Conservation (phyloP, 164 flowering plant species). For the Aristolochia fimbriata region DNA sequence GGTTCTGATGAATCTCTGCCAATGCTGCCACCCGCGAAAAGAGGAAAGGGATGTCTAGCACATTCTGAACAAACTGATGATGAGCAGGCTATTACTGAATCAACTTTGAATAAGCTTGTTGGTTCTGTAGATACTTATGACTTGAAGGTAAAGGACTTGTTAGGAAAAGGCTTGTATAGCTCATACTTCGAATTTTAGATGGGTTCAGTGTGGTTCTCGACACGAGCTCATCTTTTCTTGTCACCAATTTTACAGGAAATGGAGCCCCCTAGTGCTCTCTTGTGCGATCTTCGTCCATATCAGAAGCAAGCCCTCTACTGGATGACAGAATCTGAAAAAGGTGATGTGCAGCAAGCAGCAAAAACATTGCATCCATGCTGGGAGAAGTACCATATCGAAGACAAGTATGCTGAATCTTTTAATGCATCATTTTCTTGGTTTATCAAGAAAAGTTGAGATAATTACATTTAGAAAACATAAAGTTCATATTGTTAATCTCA, state of each 20-base stretch:
- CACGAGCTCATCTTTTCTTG: not conserved
- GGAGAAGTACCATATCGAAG: conserved; percentile 58
- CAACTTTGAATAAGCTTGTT: conserved; percentile 54
- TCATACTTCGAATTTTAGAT: not conserved
- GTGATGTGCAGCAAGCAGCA: conserved; percentile 48
- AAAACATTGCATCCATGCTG: conserved; percentile 80
- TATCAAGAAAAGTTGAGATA: no score
- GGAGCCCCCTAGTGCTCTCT: conserved; percentile 59
- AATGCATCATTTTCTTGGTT: no score
- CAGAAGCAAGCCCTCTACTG: conserved; percentile 81
- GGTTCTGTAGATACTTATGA: conserved; percentile 58
- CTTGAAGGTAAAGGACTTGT: conserved; percentile 38
- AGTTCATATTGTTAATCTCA: no score
- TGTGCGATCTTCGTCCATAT: conserved; percentile 57
- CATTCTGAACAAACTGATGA: conserved; percentile 22
- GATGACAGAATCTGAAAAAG: conserved; percentile 69
- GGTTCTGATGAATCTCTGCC: no score
- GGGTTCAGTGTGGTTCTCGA: not conserved
- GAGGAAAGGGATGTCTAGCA: conserved; percentile 24
- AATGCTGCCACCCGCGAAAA: conserved; percentile 22
- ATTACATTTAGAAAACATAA: no score
- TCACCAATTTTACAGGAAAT: conserved; percentile 37
- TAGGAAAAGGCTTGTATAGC: not conserved
- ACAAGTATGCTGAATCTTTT: conserved; percentile 30
- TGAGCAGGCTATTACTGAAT: conserved; percentile 50